Conservation (phyloP, 148 eudicot species). For the Beta vulgaris region DNA sequence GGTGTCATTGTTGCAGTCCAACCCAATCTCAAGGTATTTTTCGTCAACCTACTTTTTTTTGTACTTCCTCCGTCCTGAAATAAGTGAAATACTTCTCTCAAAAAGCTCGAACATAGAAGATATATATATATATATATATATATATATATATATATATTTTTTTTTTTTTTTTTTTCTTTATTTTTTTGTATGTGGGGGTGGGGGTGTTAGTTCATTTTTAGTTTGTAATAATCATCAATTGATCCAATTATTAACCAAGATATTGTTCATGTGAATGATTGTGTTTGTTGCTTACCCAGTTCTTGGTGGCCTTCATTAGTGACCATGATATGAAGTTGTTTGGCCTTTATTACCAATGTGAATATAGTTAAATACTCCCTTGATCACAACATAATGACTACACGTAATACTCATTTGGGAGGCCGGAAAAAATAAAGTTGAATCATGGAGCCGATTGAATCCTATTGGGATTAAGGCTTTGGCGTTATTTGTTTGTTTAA, state of each 20-base stretch:
- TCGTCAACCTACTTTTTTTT: too few relatives aligned
- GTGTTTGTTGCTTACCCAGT: background rate
- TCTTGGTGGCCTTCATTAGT: background rate
- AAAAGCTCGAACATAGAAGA: too few relatives aligned
- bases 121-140: too few relatives aligned
- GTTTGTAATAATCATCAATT: background rate
- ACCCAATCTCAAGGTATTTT: conserved; percentile 62
- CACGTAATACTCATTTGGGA: background rate
- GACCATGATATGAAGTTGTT: background rate
- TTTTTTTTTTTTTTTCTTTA: background rate
- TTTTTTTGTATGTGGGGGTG: background rate
- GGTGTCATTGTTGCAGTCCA: conserved; percentile 72
- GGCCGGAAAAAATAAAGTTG: background rate
- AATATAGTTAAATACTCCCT: background rate
- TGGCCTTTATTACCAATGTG: background rate
- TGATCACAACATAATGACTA: background rate
- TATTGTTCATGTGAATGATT: conserved; percentile 6
- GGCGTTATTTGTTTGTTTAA: too few relatives aligned
- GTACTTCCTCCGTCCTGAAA: too few relatives aligned
- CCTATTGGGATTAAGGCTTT: too few relatives aligned
- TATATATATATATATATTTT: too few relatives aligned
- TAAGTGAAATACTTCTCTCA: too few relatives aligned
- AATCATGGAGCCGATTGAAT: too few relatives aligned
- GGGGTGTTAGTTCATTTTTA: background rate
- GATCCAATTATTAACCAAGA: background rate